These are phyloP conservation scores for Scytalidium lignicola DNA, from an alignment of 2,329 filamentous ascomycete genomes.

Conservation along the genomic window DNA sequence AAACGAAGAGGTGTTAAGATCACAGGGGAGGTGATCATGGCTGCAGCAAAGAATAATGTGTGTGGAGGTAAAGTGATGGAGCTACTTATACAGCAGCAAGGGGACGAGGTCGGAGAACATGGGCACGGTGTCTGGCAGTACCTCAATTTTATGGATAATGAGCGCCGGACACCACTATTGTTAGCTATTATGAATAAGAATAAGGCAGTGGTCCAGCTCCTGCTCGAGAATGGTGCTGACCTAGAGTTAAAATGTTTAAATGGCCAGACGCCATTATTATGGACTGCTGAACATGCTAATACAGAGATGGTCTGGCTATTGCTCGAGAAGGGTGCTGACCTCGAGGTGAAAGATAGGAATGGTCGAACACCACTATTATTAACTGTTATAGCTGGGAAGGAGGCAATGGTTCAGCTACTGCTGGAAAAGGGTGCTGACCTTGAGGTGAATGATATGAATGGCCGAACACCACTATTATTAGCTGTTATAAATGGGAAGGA, in stretches of 20 bases:
- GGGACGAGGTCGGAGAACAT: not conserved
- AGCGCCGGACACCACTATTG: not conserved
- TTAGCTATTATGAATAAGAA: not conserved
- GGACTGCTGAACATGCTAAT: not conserved
- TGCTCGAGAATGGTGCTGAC: conserved; percentile 3
- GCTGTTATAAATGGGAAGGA: conserved; percentile 11
- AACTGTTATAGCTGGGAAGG: conserved; percentile 6
- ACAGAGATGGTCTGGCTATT: conserved; percentile 12
- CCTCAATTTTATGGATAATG: not conserved
- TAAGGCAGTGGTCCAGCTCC: not conserved
- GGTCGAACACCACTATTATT: conserved; percentile 13
- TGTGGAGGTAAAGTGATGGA: not conserved
- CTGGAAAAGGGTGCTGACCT: conserved; percentile 12
- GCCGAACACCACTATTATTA: conserved; percentile 20
- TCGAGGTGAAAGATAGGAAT: not conserved
- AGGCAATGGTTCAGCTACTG: conserved; percentile 6
- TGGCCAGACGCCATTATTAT: conserved; percentile 4
- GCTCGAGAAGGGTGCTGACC: conserved; percentile 5
- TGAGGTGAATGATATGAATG: conserved; percentile 17
- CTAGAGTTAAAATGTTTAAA: conserved; percentile 4
- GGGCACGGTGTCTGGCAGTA: too few relatives aligned
- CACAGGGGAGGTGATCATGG: not conserved
- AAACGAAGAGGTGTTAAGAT: not conserved
- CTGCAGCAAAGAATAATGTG: too few relatives aligned
- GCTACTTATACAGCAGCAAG: conserved; percentile 1